Conservation (phyloP, 306 rosid genomes). For the Cucurbita moschata region DNA sequence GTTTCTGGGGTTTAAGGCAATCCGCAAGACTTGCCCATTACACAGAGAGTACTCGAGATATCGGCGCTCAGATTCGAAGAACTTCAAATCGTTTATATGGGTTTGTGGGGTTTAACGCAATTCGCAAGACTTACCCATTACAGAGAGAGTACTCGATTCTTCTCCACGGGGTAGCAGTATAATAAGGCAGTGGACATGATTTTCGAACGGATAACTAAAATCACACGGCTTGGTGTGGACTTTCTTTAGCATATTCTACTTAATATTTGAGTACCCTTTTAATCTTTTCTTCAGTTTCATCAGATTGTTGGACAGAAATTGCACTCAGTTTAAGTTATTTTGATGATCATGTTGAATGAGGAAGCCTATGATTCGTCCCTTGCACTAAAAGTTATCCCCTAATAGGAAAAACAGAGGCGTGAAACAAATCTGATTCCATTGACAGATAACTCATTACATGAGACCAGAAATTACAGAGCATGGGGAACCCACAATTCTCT, state of each 20-base stretch:
- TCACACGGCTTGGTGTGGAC: neutral
- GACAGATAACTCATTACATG: neutral
- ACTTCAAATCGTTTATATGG: neutral
- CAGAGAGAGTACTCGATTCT: neutral
- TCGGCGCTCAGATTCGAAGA: neutral
- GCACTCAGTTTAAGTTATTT: neutral
- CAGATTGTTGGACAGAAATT: neutral
- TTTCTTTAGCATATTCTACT: neutral
- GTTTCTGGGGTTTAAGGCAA: neutral
- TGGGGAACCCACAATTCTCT: slow-evolving; percentile 15
- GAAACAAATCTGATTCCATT: neutral
- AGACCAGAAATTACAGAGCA: slow-evolving; percentile 20
- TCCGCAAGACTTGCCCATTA: neutral
- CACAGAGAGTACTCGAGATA: neutral
- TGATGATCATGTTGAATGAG: neutral
- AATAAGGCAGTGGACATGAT: neutral
- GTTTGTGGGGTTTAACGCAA: neutral
- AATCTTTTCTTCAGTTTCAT: neutral
- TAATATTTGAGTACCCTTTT: neutral
- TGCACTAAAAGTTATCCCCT: neutral
- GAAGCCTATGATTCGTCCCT: neutral
- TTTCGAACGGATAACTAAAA: neutral
- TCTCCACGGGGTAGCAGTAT: neutral
- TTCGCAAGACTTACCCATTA: neutral
- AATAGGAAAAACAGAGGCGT: neutral